Percentiles rank a stretch among this genome's conserved stretches.
phyloP scores from a whole-genome alignment of 352 stramenopile genomes.

The Phytophthora megakarya region DNA sequence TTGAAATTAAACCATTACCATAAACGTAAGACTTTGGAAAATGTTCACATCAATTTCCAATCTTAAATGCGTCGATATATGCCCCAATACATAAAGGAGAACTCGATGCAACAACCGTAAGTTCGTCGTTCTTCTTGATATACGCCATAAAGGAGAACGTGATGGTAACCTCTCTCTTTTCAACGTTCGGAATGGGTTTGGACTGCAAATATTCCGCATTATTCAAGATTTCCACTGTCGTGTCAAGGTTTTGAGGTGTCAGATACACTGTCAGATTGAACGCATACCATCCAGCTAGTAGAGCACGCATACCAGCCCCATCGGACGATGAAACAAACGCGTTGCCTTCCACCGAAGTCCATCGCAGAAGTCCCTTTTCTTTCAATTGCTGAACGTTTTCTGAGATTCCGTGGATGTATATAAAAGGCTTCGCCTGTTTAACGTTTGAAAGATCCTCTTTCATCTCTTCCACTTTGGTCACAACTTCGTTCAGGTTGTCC shows the following conservation, averaged over 20 bases:
- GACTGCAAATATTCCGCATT: constrained; percentile 4
- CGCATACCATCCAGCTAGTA: constrained; percentile 1
- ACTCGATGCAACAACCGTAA: constrained; percentile 1
- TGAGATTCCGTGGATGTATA: neutral
- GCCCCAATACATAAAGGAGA: neutral
- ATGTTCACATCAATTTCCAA: no score
- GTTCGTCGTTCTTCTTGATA: constrained; percentile 7
- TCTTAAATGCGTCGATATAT: constrained; percentile 6
- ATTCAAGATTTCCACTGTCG: neutral
- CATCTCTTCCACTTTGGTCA: neutral
- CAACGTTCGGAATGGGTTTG: neutral
- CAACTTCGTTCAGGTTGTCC: constrained; percentile 1
- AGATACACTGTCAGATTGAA: no score
- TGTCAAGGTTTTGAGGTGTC: neutral
- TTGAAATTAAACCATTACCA: no score
- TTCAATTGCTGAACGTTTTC: neutral
- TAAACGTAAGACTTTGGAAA: no score
- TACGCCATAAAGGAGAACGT: neutral
- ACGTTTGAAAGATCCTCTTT: neutral
- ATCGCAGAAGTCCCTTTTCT: constrained; percentile 1
- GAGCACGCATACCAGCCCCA: neutral
- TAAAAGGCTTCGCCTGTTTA: neutral
- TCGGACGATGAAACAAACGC: neutral
- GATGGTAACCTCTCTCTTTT: constrained; percentile 4
- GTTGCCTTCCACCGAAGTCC: neutral